Evolutionary conservation across 2,329 filamentous ascomycete species (phyloP).

Genomic region (Phyllosticta citrichinensis): DNA sequence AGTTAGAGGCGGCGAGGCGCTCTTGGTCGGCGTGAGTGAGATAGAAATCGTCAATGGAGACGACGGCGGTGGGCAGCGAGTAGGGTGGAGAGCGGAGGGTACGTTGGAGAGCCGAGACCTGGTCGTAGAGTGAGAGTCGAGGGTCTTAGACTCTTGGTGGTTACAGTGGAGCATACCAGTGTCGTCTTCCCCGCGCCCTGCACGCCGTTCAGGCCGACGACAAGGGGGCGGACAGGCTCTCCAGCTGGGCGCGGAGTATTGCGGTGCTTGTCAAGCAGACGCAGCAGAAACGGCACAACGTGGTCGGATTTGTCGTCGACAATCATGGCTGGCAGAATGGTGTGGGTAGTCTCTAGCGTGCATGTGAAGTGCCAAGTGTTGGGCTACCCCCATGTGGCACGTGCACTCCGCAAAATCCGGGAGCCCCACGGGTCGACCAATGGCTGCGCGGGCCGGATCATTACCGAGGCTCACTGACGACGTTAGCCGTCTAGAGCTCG

Average conservation of each 20-base stretch:
- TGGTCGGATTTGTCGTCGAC: slow-evolving; percentile 69
- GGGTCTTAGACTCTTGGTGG: not conserved
- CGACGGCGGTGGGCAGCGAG: slow-evolving; percentile 55
- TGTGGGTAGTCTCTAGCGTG: not conserved
- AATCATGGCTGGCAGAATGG: slow-evolving; percentile 28
- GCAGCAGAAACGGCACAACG: slow-evolving; percentile 67
- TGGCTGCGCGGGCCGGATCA: not conserved
- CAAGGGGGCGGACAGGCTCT: slow-evolving; percentile 50
- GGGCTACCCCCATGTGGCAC: not conserved
- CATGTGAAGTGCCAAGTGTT: slow-evolving; percentile 10
- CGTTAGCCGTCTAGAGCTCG: slow-evolving; percentile 9
- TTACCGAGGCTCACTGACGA: slow-evolving; percentile 8
- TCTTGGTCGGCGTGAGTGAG: slow-evolving; percentile 60
- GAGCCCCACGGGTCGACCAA: not conserved
- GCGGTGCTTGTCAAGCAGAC: slow-evolving; percentile 45
- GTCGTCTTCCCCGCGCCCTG: slow-evolving; percentile 88
- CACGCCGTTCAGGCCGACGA: slow-evolving; percentile 77
- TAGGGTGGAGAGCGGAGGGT: slow-evolving; percentile 49
- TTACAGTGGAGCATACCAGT: slow-evolving; percentile 41
- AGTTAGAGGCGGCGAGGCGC: slow-evolving; percentile 53
- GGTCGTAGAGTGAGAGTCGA: not conserved
- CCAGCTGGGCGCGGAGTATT: slow-evolving; percentile 14
- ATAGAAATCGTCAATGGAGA: slow-evolving; percentile 87
- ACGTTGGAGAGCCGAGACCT: slow-evolving; percentile 53
- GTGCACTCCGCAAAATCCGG: slow-evolving; percentile 1